Evolutionary conservation across 2,329 filamentous ascomycete genomes (phyloP), one percentile per base, ranked within the genome.

Genomic region (Penicillium sp.): DNA sequence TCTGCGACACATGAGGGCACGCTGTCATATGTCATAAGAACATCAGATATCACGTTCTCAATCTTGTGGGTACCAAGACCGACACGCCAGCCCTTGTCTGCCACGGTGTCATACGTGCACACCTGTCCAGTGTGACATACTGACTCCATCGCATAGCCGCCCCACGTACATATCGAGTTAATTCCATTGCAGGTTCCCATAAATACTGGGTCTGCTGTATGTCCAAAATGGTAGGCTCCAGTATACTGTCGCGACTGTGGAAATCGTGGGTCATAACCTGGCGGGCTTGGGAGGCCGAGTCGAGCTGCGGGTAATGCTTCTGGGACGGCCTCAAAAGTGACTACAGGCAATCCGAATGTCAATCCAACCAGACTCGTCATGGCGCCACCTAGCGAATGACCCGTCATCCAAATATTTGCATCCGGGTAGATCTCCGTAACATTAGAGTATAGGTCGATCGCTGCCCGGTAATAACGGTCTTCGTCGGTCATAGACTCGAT

Each of bases 121-220:
- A 94, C 88, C 50, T 84, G 82, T 8, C 94, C 94, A 0, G 90
- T 89, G 66, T 97, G 94, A 65, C 94, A 99, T n/a, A 87, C 82
- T 13, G 91, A 89, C 73, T 99, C 91, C 80, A 99, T 83, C 1
- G 94, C 92, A 70, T 97, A 99, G 0, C 94, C 94, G 2, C 86
- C 93, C 66, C 96, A 86, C 0, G 92, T 94, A 72, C 94, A 97
- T 12, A 88, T 86, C 3, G 93, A 92, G 2, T 90, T 91, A 3
- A 90, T 90, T 32, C 89, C 90, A 66, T 96, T 97, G 75, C 94
- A 97, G 0, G 87, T 90, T 32, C 94, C 94, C 77, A 97, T 92
- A 67, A 88, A 99, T 34, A 99, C 86, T 0, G 94, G 94, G 72
- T 99, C 94, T 0, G 94, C 94, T 0, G 91, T 97, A 67, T 97